phyloP scores from a whole-genome alignment of 2,329 filamentous ascomycete species.

The Verticillium isaacii region DNA sequence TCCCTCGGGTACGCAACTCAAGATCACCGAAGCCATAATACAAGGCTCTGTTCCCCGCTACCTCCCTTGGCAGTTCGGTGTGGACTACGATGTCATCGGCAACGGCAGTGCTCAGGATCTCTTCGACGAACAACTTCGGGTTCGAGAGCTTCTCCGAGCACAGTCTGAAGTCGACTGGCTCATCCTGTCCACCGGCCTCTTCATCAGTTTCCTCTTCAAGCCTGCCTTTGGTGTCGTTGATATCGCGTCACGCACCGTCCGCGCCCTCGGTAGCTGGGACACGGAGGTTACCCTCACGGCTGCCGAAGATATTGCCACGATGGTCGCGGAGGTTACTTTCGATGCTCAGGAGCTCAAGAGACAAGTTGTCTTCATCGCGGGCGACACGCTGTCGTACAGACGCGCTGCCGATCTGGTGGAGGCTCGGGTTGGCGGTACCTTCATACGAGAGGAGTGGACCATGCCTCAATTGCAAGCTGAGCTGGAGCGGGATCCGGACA shows the following conservation, averaged over 20 bases:
- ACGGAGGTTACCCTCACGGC: slow-evolving; percentile 59
- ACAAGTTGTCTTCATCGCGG: slow-evolving; percentile 51
- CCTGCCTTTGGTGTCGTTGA: slow-evolving; percentile 59
- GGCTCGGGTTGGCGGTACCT: slow-evolving; percentile 20
- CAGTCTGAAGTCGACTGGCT: slow-evolving; percentile 51
- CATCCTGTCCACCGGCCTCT: slow-evolving; percentile 65
- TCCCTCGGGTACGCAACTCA: slow-evolving; percentile 49
- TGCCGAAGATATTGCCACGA: slow-evolving; percentile 57
- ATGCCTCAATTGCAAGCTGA: slow-evolving; percentile 37
- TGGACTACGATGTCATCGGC: slow-evolving; percentile 65
- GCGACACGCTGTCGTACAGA: slow-evolving; percentile 57
- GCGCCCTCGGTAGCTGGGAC: slow-evolving; percentile 57
- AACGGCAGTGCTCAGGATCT: slow-evolving; percentile 54
- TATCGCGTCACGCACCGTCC: slow-evolving; percentile 31
- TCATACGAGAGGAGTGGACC: slow-evolving; percentile 47
- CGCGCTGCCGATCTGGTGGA: slow-evolving; percentile 49
- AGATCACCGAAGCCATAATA: slow-evolving; percentile 52
- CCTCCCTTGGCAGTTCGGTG: slow-evolving; percentile 71
- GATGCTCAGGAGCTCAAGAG: slow-evolving; percentile 20
- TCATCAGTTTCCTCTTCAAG: slow-evolving; percentile 66
- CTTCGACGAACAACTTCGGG: slow-evolving; percentile 63
- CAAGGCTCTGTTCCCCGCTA: slow-evolving; percentile 44
- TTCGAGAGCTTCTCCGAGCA: slow-evolving; percentile 44
- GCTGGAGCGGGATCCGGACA: slow-evolving; percentile 38
- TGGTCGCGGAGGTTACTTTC: slow-evolving; percentile 53